Evolutionary conservation across 2,329 filamentous ascomycete genomes (phyloP), one percentile per base, ranked within the genome.

Genomic region (Trichoderma harzianum): DNA sequence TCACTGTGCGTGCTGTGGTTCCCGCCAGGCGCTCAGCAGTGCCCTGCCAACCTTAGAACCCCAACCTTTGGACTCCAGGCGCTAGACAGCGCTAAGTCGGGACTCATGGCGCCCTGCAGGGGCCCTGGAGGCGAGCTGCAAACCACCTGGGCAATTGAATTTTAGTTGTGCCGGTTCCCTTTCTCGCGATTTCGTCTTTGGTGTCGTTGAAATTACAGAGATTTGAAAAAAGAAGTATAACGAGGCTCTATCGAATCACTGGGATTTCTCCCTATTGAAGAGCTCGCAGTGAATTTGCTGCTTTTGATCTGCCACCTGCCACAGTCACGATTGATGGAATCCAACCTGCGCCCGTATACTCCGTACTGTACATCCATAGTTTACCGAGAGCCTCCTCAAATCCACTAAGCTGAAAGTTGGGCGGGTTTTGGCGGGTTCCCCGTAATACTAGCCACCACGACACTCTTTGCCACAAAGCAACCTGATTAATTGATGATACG

Each of bases 401-500:
- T 60, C 69, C 61, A 71, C 69, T 71, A 71, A 71, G 55, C 61
- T 66, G 53, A 71, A 71, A 65, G 28, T 53, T 43, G 39, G 39
- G 69, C 39, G 62, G 61, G 16, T 39, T 39, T 39, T n/a, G 47
- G 70, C 70, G 70, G 70, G 58, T 69, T 69, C 70, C 64, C 70
- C 70, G 70, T 72, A 60, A 21, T 43, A 43, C 28, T 53, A 69
- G 66, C 47, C 21, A 14, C 66, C 66, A 69, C 66, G 66, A 43
- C 43, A 28, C 36, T 57, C 16, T 69, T 69, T 30, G 66, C 66
- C 66, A 69, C 66, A 69, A 51, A 51, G 34, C 51, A 53, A 34
- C 32, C 32, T 34, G 32, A 34, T 53, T 24, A 60, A 39, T 26
- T 57, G 51, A 57, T 65, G 62, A 65, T 65, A 57, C 65, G 66